Percentiles rank a stretch among this genome's conserved stretches.
Evolutionary conservation across 129 eudicot genomes (phyloP).

Genomic region (Flaveria sonorensis): DNA sequence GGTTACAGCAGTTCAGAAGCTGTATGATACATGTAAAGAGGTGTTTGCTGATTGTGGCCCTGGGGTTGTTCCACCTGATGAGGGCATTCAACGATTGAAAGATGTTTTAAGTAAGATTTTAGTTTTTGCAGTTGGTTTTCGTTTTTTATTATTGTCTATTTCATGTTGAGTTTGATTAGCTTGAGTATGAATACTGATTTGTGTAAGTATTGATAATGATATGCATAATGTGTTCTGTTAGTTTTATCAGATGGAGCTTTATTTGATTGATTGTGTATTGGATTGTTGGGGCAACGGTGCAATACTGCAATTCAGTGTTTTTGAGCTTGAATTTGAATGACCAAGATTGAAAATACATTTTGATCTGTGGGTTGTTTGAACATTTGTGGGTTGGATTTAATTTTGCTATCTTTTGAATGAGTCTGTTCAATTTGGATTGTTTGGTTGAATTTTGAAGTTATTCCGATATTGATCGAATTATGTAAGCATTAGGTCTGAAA

Average conservation of each 20-base stretch:
- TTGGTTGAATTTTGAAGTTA: conserved; percentile 8
- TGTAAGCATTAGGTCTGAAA: conserved; percentile 21
- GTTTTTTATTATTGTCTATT: neutral
- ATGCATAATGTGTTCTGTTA: too few species aligned
- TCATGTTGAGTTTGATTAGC: neutral
- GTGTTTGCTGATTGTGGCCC: conserved; percentile 83
- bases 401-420: too few species aligned
- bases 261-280: neutral
- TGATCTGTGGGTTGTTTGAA: too few species aligned
- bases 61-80: conserved; percentile 63
- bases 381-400: too few species aligned
- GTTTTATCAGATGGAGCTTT: conserved; percentile 5
- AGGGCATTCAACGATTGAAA: conserved; percentile 56
- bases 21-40: conserved; percentile 67
- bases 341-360: too few species aligned
- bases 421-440: neutral
- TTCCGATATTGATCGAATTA: neutral
- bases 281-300: neutral
- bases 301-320: too few species aligned
- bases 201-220: too few species aligned
- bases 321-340: too few species aligned
- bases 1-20: conserved; percentile 59
- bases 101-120: conserved; percentile 59
- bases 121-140: neutral
- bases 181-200: neutral